Conservation (phyloP, 192 early-diverging fungal genomes). For the Linnemannia zychae region DNA sequence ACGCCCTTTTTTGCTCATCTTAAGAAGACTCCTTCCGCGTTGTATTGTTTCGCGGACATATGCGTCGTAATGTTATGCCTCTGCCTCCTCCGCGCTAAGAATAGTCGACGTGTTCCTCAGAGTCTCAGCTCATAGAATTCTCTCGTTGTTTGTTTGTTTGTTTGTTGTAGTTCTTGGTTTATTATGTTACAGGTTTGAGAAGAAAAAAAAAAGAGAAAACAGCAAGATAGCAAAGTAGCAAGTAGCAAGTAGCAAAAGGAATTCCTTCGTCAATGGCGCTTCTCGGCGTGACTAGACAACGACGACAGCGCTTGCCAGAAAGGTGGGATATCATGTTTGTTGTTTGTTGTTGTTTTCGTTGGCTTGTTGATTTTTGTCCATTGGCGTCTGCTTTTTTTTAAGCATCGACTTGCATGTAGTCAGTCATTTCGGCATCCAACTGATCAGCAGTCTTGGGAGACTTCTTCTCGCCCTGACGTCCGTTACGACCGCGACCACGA, state of each 20-base stretch:
- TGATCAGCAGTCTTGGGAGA: slow-evolving; percentile 52
- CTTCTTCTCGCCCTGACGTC: slow-evolving; percentile 33
- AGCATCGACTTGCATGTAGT: slow-evolving; percentile 57
- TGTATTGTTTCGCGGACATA: too few relatives aligned
- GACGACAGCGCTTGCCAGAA: not conserved
- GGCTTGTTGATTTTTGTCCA: not conserved
- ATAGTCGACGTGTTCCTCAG: too few relatives aligned
- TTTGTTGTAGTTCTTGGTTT: not conserved
- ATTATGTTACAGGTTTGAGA: not conserved
- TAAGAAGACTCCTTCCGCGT: too few relatives aligned
- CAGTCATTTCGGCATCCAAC: slow-evolving; percentile 57
- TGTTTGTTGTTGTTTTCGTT: not conserved
- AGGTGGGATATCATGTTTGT: not conserved
- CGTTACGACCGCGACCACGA: slow-evolving; percentile 42
- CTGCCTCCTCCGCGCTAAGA: too few relatives aligned
- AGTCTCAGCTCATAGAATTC: too few relatives aligned
- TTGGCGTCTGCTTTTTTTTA: not conserved
- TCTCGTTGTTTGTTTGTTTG: not conserved
- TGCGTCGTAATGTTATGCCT: too few relatives aligned
- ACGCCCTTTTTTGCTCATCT: too few relatives aligned
- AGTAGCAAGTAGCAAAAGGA: not conserved
- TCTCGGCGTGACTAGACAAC: not conserved
- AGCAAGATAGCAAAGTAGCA: slow-evolving; percentile 3
- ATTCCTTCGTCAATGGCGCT: not conserved
- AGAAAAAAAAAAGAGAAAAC: not conserved